These are phyloP conservation scores for Ogataea saltuana DNA, from an alignment of 805 yeast species.

Conservation along the genomic window DNA sequence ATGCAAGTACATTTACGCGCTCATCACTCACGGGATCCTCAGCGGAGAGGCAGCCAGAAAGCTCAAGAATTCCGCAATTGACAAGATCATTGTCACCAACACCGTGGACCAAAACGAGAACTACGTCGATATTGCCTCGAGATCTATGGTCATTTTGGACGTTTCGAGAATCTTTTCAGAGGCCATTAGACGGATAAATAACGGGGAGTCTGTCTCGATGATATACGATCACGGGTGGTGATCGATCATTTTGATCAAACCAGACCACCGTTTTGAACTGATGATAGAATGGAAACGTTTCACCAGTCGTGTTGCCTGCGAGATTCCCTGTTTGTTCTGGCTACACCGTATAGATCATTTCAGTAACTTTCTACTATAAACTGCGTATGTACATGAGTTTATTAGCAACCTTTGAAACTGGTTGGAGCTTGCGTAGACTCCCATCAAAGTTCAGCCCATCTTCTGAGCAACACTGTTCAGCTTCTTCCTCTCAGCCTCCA, in stretches of 20 bases:
- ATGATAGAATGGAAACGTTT: too few species aligned
- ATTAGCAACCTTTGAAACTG: too few species aligned
- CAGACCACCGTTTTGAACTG: background rate
- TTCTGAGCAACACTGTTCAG: constrained; percentile 23
- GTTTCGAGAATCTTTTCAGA: constrained; percentile 89
- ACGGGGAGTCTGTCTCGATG: constrained; percentile 95
- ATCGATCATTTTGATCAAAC: background rate
- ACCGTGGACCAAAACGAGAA: constrained; percentile 82
- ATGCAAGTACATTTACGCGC: constrained; percentile 79
- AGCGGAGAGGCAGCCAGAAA: constrained; percentile 87
- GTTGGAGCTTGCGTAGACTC: too few species aligned
- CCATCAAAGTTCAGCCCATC: constrained; percentile 8
- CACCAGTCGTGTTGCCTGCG: too few species aligned
- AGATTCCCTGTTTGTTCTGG: too few species aligned
- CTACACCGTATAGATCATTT: too few species aligned
- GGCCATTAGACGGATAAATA: constrained; percentile 92
- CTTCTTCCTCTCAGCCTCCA: constrained; percentile 39
- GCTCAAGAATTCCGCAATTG: constrained; percentile 67
- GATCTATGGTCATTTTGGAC: constrained; percentile 71
- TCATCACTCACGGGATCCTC: constrained; percentile 90
- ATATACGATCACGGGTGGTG: constrained; percentile 82
- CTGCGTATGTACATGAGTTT: too few species aligned
- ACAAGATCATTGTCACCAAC: constrained; percentile 84
- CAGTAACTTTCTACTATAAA: too few species aligned
- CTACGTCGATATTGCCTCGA: constrained; percentile 49